Evolutionary conservation across 768 basidiomycete genomes (phyloP).

Genomic region (Vararia minispora): DNA sequence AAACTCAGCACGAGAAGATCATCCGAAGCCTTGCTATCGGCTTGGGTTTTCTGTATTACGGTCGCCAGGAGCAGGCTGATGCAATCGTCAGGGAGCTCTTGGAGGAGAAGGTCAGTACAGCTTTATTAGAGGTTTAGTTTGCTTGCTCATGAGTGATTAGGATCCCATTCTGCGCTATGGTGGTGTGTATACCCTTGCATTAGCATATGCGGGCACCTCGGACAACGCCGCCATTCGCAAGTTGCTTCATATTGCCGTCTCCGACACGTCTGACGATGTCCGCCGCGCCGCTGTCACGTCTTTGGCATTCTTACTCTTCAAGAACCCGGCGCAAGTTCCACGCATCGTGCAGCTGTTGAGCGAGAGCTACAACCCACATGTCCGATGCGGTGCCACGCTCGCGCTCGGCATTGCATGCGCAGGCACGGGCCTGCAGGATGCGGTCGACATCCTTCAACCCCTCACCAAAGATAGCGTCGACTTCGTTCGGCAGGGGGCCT

Average conservation of each 20-base stretch:
- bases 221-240: constrained; percentile 89
- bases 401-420: constrained; percentile 97
- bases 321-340: constrained; percentile 93
- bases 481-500: constrained; percentile 96
- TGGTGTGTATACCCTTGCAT: constrained; percentile 91
- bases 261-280: constrained; percentile 96
- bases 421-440: constrained; percentile 95
- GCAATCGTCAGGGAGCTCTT: constrained; percentile 66
- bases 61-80: constrained; percentile 87
- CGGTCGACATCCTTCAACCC: constrained; percentile 91
- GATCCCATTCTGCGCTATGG: constrained; percentile 97
- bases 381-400: constrained; percentile 91
- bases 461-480: constrained; percentile 98
- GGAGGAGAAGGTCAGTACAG: constrained; percentile 64
- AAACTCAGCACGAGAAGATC: constrained; percentile 99
- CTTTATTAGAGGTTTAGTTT: background rate
- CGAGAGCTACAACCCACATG: constrained; percentile 98
- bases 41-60: constrained; percentile 86
- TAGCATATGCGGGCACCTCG: constrained; percentile 94
- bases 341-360: constrained; percentile 93
- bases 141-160: constrained; percentile 28
- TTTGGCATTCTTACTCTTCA: constrained; percentile 92
- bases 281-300: constrained; percentile 93
- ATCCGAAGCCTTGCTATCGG: constrained; percentile 93
- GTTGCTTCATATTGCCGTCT: constrained; percentile 92